Percentiles rank a stretch among this genome's conserved stretches.
These are phyloP conservation scores for Nematocida parisii DNA, from an alignment of 371 early-diverging fungal species.

Conservation along the genomic window DNA sequence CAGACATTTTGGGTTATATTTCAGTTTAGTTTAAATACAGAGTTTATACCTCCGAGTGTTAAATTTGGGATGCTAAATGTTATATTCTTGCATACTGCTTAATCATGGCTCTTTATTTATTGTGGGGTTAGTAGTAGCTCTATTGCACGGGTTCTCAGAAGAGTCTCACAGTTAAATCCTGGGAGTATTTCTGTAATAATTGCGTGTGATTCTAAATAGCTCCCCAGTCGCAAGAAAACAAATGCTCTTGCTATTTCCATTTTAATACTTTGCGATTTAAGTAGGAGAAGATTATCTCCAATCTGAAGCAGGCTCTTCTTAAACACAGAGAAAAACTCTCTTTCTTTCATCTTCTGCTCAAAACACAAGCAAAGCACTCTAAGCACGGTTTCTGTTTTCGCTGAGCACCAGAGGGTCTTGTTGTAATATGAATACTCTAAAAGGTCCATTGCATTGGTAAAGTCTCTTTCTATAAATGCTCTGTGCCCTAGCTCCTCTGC, in stretches of 20 bases:
- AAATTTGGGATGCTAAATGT: not conserved
- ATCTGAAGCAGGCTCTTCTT: constrained; percentile 14
- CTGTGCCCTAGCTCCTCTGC: constrained; percentile 49
- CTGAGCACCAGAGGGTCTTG: constrained; percentile 27
- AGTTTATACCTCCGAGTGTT: not conserved
- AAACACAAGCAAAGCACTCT: constrained; percentile 43
- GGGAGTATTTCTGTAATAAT: constrained; percentile 36
- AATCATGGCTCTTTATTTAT: not conserved
- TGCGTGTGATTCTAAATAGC: constrained; percentile 19
- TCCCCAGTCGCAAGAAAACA: constrained; percentile 34
- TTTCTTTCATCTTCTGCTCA: constrained; percentile 32
- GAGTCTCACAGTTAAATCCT: constrained; percentile 29
- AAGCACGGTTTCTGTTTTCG: constrained; percentile 30
- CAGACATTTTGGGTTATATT: no score
- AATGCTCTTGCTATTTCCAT: constrained; percentile 54
- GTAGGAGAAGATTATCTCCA: constrained; percentile 50
- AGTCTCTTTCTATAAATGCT: constrained; percentile 50
- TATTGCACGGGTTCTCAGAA: constrained; percentile 29
- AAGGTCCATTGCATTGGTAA: constrained; percentile 33
- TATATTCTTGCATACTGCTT: not conserved
- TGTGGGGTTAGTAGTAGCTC: constrained; percentile 32
- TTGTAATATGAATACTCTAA: constrained; percentile 46
- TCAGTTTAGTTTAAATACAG: no score
- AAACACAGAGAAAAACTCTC: constrained; percentile 28
- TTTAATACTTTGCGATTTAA: constrained; percentile 24